phyloP scores from a whole-genome alignment of 805 yeast species.

The Nakazawaea ambrosiae region DNA sequence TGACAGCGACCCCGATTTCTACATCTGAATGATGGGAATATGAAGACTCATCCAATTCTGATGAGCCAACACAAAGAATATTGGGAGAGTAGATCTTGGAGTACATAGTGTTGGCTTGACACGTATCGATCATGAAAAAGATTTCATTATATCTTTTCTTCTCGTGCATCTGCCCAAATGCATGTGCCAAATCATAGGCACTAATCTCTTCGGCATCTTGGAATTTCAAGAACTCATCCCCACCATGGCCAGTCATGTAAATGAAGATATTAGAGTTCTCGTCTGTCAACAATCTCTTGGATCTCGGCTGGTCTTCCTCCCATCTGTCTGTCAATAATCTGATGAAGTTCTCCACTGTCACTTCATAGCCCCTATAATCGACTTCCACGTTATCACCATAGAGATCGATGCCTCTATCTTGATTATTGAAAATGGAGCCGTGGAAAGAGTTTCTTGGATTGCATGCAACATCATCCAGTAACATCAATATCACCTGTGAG shows the following conservation, averaged over 20 bases:
- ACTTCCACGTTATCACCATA: conserved; percentile 95
- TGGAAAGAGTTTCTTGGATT: conserved; percentile 94
- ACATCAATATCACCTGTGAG: conserved; percentile 92
- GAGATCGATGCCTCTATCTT: conserved; percentile 84
- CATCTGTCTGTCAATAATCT: conserved; percentile 90
- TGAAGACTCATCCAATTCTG: conserved; percentile 79
- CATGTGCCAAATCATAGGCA: conserved; percentile 93
- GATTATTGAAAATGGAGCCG: conserved; percentile 91
- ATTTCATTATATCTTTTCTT: conserved; percentile 93
- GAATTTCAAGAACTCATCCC: conserved; percentile 92
- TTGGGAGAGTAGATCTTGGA: conserved; percentile 89
- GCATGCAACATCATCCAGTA: conserved; percentile 96
- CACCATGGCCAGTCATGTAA: conserved; percentile 98
- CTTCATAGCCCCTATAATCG: conserved; percentile 96
- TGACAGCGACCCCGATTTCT: conserved; percentile 96
- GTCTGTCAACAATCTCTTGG: conserved; percentile 85
- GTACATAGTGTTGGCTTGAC: conserved; percentile 98
- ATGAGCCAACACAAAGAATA: conserved; percentile 87
- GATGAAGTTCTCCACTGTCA: conserved; percentile 94
- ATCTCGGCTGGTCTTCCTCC: conserved; percentile 90
- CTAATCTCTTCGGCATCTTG: conserved; percentile 98
- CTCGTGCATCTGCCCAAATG: conserved; percentile 94
- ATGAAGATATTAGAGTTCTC: conserved; percentile 91
- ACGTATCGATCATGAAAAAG: conserved; percentile 96
- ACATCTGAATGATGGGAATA: conserved; percentile 94